Percentiles rank a stretch among this genome's conserved stretches.
These are phyloP conservation scores for Leucogyrophana mollusca DNA, from an alignment of 768 basidiomycete species.

Conservation along the genomic window DNA sequence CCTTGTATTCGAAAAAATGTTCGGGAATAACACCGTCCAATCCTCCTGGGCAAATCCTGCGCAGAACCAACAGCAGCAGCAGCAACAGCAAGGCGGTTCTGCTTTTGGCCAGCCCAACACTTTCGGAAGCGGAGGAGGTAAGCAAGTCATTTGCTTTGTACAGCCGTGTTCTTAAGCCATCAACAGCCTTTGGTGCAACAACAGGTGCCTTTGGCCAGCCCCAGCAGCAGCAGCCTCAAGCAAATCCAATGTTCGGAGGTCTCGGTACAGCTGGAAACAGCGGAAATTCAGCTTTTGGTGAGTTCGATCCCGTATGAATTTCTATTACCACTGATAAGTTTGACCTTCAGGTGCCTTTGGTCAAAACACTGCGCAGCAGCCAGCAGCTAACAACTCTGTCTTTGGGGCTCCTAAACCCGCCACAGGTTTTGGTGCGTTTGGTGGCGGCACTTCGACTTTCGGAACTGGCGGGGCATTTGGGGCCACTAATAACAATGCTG, in stretches of 20 bases:
- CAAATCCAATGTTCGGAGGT: slow-evolving; percentile 83
- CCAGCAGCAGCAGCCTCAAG: slow-evolving; percentile 58
- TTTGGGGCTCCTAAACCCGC: slow-evolving; percentile 72
- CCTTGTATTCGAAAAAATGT: slow-evolving; percentile 53
- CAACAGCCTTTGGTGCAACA: slow-evolving; percentile 52
- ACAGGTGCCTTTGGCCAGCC: slow-evolving; percentile 58
- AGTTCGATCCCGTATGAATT: slow-evolving; percentile 11
- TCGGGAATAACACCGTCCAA: slow-evolving; percentile 46
- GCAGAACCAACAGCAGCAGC: slow-evolving; percentile 64
- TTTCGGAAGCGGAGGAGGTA: slow-evolving; percentile 60
- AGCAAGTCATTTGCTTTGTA: slow-evolving; percentile 23
- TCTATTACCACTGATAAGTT: slow-evolving; percentile 5
- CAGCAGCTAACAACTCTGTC: slow-evolving; percentile 36
- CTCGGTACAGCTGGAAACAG: slow-evolving; percentile 35
- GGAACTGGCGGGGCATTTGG: slow-evolving; percentile 47
- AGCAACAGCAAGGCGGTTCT: slow-evolving; percentile 46
- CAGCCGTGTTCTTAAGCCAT: slow-evolving; percentile 21
- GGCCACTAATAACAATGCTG: slow-evolving; percentile 21
- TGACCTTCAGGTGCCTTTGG: slow-evolving; percentile 38
- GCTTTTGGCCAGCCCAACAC: slow-evolving; percentile 71
- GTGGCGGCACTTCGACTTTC: slow-evolving; percentile 55
- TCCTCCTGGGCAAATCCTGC: slow-evolving; percentile 72
- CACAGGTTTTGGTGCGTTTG: slow-evolving; percentile 76
- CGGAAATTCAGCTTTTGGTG: slow-evolving; percentile 37
- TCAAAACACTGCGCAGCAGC: slow-evolving; percentile 35